Percentiles rank a stretch among this genome's conserved stretches.
phyloP scores from a whole-genome alignment of 257 asterid genomes.

The Ocimum tenuiflorum region DNA sequence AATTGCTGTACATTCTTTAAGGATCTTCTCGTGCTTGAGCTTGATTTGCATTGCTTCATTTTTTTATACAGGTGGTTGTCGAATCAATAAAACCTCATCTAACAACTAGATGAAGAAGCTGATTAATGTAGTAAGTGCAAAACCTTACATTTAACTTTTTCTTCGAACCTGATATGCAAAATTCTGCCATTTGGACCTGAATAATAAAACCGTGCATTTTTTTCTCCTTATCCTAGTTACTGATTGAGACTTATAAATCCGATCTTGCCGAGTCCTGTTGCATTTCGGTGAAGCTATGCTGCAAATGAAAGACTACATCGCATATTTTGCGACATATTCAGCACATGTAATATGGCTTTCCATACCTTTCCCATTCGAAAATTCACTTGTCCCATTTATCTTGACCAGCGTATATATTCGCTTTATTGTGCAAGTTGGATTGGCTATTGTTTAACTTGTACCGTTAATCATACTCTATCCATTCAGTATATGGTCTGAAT shows the following conservation, averaged over 20 bases:
- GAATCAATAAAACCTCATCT: constrained; percentile 84
- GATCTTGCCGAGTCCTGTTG: constrained; percentile 7
- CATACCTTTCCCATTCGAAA: not conserved
- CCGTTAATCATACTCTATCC: constrained; percentile 13
- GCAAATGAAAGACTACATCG: constrained; percentile 12
- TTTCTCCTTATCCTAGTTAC: constrained; percentile 2
- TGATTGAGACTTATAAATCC: constrained; percentile 12
- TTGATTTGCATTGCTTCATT: not conserved
- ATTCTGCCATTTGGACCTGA: not conserved
- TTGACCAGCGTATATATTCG: not conserved
- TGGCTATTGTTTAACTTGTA: constrained; percentile 5
- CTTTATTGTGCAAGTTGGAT: constrained; percentile 18
- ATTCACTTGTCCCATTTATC: not conserved
- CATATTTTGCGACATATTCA: not conserved
- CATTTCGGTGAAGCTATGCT: constrained; percentile 5
- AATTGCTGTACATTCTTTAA: not conserved
- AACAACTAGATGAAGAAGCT: constrained; percentile 41
- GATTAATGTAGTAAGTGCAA: constrained; percentile 21
- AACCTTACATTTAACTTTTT: constrained; percentile 2
- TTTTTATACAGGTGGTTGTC: constrained; percentile 73
- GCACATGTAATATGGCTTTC: constrained; percentile 13
- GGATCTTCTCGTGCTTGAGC: constrained; percentile 5
- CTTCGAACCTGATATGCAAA: not conserved
- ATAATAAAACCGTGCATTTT: not conserved
- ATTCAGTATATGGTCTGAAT: constrained; percentile 20